These are phyloP conservation scores for Xylaria bambusicola DNA, from an alignment of 495 filamentous ascomycete species.

Conservation along the genomic window DNA sequence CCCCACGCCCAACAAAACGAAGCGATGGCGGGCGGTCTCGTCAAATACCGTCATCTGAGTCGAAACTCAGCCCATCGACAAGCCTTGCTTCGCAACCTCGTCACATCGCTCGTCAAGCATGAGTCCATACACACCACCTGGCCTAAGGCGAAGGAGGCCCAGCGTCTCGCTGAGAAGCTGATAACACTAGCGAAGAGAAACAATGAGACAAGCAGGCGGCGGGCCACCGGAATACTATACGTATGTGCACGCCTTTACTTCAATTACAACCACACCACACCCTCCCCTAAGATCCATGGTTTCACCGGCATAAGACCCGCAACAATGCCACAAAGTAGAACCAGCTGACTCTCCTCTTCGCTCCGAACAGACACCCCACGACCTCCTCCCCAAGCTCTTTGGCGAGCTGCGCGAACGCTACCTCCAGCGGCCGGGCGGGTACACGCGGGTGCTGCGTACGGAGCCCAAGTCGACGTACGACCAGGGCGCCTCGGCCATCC, in stretches of 20 bases:
- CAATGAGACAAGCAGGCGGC: constrained; percentile 69
- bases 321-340: too few relatives aligned
- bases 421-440: constrained; percentile 78
- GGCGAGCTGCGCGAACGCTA: constrained; percentile 80
- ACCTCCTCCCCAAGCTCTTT: constrained; percentile 84
- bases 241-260: constrained; percentile 54
- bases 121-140: constrained; percentile 94
- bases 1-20: background rate
- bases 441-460: constrained; percentile 89
- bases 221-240: constrained; percentile 74
- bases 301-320: too few relatives aligned
- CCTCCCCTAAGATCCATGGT: too few relatives aligned
- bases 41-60: constrained; percentile 84
- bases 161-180: constrained; percentile 87
- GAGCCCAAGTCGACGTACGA: constrained; percentile 76
- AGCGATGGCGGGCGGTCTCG: constrained; percentile 78
- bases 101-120: constrained; percentile 90
- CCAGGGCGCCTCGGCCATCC: constrained; percentile 83
- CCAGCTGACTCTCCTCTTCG: background rate
- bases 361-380: constrained; percentile 58
- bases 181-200: constrained; percentile 92
- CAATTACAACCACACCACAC: background rate
- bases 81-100: constrained; percentile 92
- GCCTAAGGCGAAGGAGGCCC: constrained; percentile 95
- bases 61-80: constrained; percentile 84